Conservation (phyloP, 164 flowering plant genomes). For the Tetracentron sinense region DNA sequence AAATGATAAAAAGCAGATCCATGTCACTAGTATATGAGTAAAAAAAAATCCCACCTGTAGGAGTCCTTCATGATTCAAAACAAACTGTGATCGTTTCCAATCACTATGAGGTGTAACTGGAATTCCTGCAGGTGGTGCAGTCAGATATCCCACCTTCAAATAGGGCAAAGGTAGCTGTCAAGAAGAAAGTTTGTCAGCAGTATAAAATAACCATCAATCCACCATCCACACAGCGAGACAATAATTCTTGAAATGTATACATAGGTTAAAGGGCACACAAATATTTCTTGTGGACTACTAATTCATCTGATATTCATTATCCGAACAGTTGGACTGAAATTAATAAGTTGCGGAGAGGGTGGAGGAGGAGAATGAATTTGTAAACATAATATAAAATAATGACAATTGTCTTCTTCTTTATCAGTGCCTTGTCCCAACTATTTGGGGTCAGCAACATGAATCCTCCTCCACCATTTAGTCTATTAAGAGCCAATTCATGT, state of each 20-base stretch:
- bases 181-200: constrained; percentile 13
- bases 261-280: too few species aligned
- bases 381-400: too few species aligned
- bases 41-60: constrained; percentile 52
- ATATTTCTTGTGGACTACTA: too few species aligned
- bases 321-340: too few species aligned
- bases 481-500: too few species aligned
- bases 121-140: constrained; percentile 81
- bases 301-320: too few species aligned
- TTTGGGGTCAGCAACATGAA: too few species aligned
- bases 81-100: constrained; percentile 80
- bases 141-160: constrained; percentile 82
- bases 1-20: background rate
- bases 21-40: background rate
- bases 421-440: too few species aligned
- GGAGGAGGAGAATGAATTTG: too few species aligned
- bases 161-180: constrained; percentile 61
- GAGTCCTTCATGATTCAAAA: constrained; percentile 87
- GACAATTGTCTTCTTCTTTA: too few species aligned
- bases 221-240: background rate
- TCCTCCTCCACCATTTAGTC: too few species aligned
- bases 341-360: too few species aligned
- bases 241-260: background rate
- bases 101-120: constrained; percentile 82
- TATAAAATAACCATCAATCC: background rate